A percentile compares a stretch with the other conserved stretches of the same genome.
These are phyloP conservation scores for Suhomyces bribrorum DNA, from an alignment of 1,139 yeast genomes.

Conservation along the genomic window DNA sequence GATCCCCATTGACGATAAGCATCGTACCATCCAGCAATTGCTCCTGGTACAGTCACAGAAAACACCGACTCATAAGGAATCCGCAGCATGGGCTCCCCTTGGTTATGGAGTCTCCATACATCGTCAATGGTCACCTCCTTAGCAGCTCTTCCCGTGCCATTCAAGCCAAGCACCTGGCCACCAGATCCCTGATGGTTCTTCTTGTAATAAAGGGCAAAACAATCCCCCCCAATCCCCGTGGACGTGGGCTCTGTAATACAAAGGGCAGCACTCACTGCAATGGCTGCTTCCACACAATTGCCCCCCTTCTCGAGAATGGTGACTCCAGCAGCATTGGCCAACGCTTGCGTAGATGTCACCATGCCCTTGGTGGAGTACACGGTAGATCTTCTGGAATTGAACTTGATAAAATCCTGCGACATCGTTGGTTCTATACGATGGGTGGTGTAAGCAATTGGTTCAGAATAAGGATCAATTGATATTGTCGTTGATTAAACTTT, in stretches of 20 bases:
- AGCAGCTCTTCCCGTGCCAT: conserved; percentile 79
- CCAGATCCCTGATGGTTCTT: conserved; percentile 33
- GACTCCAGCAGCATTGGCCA: conserved; percentile 76
- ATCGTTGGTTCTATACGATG: neutral
- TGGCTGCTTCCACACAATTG: conserved; percentile 79
- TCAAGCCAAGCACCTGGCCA: conserved; percentile 60
- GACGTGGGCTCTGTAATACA: conserved; percentile 74
- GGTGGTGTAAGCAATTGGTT: neutral
- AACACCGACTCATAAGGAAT: conserved; percentile 53
- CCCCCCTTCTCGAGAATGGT: conserved; percentile 70
- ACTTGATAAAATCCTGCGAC: conserved; percentile 24
- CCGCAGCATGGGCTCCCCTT: conserved; percentile 43
- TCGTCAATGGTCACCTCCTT: conserved; percentile 50
- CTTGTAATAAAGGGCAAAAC: conserved; percentile 66
- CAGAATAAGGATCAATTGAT: no score
- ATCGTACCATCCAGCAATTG: conserved; percentile 77
- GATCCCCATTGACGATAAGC: conserved; percentile 72
- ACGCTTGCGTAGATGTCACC: conserved; percentile 74
- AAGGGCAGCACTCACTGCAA: conserved; percentile 76
- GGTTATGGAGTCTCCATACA: conserved; percentile 42
- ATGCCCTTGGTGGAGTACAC: conserved; percentile 77
- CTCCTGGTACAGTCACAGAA: conserved; percentile 74
- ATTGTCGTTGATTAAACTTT: no score
- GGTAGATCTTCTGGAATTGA: conserved; percentile 68
- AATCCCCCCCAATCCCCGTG: conserved; percentile 85